Conservation (phyloP, 2,329 filamentous ascomycete species). For the Phoma sp. region DNA sequence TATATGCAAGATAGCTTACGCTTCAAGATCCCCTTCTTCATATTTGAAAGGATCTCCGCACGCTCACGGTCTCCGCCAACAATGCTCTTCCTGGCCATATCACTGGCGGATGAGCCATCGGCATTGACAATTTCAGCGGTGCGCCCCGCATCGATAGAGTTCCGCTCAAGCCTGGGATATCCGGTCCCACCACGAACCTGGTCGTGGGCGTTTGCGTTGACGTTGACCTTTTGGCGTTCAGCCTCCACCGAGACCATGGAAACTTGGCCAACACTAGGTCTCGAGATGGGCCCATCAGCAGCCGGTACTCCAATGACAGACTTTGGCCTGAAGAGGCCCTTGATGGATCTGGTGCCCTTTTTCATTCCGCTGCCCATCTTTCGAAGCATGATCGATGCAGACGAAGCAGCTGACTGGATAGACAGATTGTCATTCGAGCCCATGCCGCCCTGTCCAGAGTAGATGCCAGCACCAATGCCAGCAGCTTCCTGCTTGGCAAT, state of each 20-base stretch:
- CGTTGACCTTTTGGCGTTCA: slow-evolving; percentile 82
- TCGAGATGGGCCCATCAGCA: slow-evolving; percentile 68
- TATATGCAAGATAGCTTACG: slow-evolving; percentile 59
- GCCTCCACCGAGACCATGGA: slow-evolving; percentile 97
- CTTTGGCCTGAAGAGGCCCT: slow-evolving; percentile 93
- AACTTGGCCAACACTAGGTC: slow-evolving; percentile 80
- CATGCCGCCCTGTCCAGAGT: slow-evolving; percentile 84
- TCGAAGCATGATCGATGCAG: slow-evolving; percentile 89
- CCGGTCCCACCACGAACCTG: slow-evolving; percentile 75
- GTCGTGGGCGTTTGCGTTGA: slow-evolving; percentile 71
- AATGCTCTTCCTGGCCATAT: slow-evolving; percentile 78
- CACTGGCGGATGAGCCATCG: slow-evolving; percentile 48
- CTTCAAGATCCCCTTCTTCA: slow-evolving; percentile 95
- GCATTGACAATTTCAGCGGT: slow-evolving; percentile 55
- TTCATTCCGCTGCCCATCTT: slow-evolving; percentile 99
- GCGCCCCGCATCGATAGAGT: slow-evolving; percentile 71
- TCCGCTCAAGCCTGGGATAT: slow-evolving; percentile 83
- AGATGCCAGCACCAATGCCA: slow-evolving; percentile 92
- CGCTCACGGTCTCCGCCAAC: slow-evolving; percentile 88
- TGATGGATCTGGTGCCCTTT: slow-evolving; percentile 86
- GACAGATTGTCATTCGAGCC: slow-evolving; percentile 95
- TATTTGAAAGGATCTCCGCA: slow-evolving; percentile 87
- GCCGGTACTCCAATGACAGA: slow-evolving; percentile 80
- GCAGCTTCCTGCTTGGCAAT: slow-evolving; percentile 90
- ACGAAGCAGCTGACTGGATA: slow-evolving; percentile 87